Conservation (phyloP, 352 stramenopile genomes). For the Globisporangium radiosum region DNA sequence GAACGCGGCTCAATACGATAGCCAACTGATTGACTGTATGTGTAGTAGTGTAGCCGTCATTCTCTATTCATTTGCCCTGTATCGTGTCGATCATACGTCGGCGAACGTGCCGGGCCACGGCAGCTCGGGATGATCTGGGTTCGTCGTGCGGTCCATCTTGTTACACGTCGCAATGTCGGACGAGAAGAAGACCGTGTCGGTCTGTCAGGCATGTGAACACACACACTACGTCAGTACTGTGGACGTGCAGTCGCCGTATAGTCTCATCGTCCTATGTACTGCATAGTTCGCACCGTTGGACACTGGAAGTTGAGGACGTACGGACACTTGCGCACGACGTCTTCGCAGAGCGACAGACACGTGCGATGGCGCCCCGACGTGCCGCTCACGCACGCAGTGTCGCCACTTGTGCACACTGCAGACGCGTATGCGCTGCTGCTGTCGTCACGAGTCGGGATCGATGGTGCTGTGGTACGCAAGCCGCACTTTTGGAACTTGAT, state of each 20-base stretch:
- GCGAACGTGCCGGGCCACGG: conserved; percentile 76
- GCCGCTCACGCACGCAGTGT: conserved; percentile 32
- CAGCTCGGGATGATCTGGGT: conserved; percentile 57
- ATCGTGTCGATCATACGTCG: conserved; percentile 18
- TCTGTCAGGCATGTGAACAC: conserved; percentile 18
- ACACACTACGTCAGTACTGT: background rate
- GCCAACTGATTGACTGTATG: background rate
- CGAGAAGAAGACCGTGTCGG: conserved; percentile 70
- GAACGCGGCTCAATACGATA: conserved; percentile 10
- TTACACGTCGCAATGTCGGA: conserved; percentile 63
- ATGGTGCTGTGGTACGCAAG: background rate
- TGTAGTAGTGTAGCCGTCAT: too few relatives aligned
- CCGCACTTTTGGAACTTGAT: conserved; percentile 79
- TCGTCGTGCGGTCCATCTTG: conserved; percentile 59
- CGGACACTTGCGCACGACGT: conserved; percentile 78
- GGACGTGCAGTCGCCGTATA: background rate
- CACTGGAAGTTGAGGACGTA: conserved; percentile 85
- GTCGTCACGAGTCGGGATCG: background rate
- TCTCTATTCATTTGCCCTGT: too few relatives aligned
- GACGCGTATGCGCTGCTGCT: background rate
- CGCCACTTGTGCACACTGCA: conserved; percentile 5
- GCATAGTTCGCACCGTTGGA: conserved; percentile 31
- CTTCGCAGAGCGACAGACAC: conserved; percentile 78
- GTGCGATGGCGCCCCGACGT: conserved; percentile 42
- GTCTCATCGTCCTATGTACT: background rate